phyloP scores from a whole-genome alignment of 129 eudicot species.

The Helianthus tuberosus region DNA sequence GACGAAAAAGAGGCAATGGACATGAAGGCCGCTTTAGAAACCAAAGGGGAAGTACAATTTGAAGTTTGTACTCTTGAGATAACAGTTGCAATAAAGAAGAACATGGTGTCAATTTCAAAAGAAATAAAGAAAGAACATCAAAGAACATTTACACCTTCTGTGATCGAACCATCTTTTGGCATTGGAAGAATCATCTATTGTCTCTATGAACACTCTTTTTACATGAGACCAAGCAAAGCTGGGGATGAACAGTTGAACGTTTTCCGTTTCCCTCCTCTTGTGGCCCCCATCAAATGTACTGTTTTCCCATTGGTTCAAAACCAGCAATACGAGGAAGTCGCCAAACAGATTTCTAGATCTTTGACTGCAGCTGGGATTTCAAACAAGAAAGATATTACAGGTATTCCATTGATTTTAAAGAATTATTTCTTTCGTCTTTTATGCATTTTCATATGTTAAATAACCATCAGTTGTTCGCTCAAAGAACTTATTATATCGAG shows the following conservation, averaged over 20 bases:
- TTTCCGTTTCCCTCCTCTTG: constrained; percentile 76
- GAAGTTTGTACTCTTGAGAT: constrained; percentile 60
- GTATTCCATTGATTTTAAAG: constrained; percentile 30
- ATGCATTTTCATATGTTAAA: not conserved
- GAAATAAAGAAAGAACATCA: constrained; percentile 78
- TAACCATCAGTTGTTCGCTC: not conserved
- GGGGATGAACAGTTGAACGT: constrained; percentile 79
- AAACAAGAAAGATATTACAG: constrained; percentile 64
- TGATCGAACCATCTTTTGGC: constrained; percentile 88
- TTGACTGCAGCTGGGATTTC: constrained; percentile 63
- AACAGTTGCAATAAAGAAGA: constrained; percentile 51
- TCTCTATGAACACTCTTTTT: constrained; percentile 70
- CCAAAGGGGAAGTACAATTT: constrained; percentile 68
- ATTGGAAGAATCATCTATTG: constrained; percentile 83
- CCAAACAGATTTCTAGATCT: constrained; percentile 48
- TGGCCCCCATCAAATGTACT: constrained; percentile 85
- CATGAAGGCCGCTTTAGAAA: constrained; percentile 57
- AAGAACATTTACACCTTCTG: constrained; percentile 79
- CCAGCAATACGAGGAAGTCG: constrained; percentile 66
- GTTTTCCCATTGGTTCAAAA: constrained; percentile 83
- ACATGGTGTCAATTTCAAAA: constrained; percentile 68
- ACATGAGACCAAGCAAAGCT: constrained; percentile 68
- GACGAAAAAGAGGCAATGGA: constrained; percentile 70
- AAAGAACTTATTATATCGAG: not conserved
- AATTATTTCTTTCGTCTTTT: not conserved